Conservation (phyloP, 192 early-diverging fungal species). For the Pilaira anomala region DNA sequence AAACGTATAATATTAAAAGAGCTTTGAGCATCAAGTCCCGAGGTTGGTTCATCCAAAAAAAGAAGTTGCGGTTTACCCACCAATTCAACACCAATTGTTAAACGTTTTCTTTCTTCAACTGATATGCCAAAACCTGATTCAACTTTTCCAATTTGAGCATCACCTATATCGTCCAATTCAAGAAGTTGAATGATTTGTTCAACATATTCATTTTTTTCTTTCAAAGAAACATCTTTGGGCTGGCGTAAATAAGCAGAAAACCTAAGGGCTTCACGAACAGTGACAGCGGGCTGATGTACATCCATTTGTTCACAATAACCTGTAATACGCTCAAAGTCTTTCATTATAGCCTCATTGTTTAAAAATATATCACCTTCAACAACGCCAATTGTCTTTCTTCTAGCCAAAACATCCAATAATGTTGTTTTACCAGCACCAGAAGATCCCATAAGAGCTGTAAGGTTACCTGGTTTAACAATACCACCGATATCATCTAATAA, state of each 20-base stretch:
- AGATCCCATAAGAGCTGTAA: constrained; percentile 91
- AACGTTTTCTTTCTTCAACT: constrained; percentile 78
- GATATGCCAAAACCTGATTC: constrained; percentile 64
- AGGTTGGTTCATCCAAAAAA: constrained; percentile 73
- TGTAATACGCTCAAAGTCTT: constrained; percentile 56
- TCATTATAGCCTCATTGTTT: constrained; percentile 45
- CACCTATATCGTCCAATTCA: constrained; percentile 59
- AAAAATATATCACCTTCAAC: constrained; percentile 59
- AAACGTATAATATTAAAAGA: constrained; percentile 75
- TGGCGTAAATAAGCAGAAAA: constrained; percentile 75
- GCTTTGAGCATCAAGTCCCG: constrained; percentile 76
- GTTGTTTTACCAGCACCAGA: constrained; percentile 89
- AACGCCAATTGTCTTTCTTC: constrained; percentile 71
- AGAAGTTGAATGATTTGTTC: constrained; percentile 52
- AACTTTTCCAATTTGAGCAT: constrained; percentile 52
- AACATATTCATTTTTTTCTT: constrained; percentile 52
- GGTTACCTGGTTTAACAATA: constrained; percentile 65
- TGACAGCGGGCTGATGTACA: constrained; percentile 78
- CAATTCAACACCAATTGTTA: constrained; percentile 81
- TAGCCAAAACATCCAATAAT: constrained; percentile 67
- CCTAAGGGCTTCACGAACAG: constrained; percentile 86
- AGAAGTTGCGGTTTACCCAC: constrained; percentile 76
- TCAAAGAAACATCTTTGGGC: constrained; percentile 44
- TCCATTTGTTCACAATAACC: constrained; percentile 94
- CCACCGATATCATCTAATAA: constrained; percentile 70